Percentiles rank a stretch among this genome's conserved stretches.
These are phyloP conservation scores for Sporothrix humicola DNA, from an alignment of 2,329 filamentous ascomycete genomes.

Conservation along the genomic window DNA sequence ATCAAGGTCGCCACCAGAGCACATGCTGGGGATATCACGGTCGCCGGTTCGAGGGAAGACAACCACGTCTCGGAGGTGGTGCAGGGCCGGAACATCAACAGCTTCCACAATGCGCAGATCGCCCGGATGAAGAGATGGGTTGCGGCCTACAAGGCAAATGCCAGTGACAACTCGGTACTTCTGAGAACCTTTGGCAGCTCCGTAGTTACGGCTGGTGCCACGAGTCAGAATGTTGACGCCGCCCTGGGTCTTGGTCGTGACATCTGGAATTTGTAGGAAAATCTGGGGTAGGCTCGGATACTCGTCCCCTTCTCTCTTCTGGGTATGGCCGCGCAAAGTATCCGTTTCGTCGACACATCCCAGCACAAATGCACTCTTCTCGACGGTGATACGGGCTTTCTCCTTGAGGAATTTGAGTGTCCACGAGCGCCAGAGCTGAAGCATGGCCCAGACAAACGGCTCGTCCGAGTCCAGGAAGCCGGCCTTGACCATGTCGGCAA, in stretches of 20 bases:
- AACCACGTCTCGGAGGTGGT: conserved; percentile 81
- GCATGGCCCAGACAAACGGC: conserved; percentile 79
- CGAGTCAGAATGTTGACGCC: conserved; percentile 43
- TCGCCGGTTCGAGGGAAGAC: conserved; percentile 68
- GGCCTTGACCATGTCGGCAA: conserved; percentile 77
- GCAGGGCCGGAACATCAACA: conserved; percentile 73
- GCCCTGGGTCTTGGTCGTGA: conserved; percentile 45
- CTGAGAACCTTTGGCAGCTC: conserved; percentile 36
- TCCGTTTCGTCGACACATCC: conserved; percentile 87
- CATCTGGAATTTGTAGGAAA: conserved; percentile 78
- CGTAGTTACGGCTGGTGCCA: not conserved
- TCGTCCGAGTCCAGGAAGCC: conserved; percentile 78
- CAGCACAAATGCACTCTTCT: conserved; percentile 83
- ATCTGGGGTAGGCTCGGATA: conserved; percentile 74
- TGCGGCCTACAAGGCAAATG: conserved; percentile 82
- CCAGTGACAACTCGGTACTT: conserved; percentile 71
- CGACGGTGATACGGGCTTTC: conserved; percentile 83
- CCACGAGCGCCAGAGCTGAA: conserved; percentile 88
- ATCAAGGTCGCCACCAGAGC: conserved; percentile 93
- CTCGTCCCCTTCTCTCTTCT: conserved; percentile 47
- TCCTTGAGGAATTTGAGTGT: conserved; percentile 89
- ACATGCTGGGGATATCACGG: conserved; percentile 85
- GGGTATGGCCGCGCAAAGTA: conserved; percentile 71
- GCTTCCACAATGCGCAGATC: conserved; percentile 88
- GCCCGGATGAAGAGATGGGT: conserved; percentile 91